phyloP scores from a whole-genome alignment of 228 moss, liverwort and hornwort genomes.

The Sphagnum magellanicum region DNA sequence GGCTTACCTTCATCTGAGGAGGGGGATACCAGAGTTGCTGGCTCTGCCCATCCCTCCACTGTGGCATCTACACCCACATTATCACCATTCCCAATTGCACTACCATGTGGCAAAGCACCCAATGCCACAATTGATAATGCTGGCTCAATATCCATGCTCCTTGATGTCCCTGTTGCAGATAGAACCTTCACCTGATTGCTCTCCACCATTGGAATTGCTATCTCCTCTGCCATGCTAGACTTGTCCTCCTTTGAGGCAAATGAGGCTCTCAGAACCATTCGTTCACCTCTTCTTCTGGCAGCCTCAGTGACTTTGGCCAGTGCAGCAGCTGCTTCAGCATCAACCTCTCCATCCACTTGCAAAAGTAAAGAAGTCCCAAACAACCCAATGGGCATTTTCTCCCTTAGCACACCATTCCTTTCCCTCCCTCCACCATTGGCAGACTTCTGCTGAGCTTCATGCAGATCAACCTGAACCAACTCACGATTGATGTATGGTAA shows the following conservation, averaged over 20 bases:
- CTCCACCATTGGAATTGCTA: slow-evolving; percentile 1
- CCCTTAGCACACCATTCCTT: slow-evolving; percentile 34
- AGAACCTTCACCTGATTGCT: not conserved
- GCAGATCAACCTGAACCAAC: not conserved
- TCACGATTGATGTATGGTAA: too few species aligned
- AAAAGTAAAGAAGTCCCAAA: slow-evolving; percentile 31
- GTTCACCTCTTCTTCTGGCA: slow-evolving; percentile 61
- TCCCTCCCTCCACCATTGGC: slow-evolving; percentile 6
- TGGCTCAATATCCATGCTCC: slow-evolving; percentile 3
- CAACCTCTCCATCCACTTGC: slow-evolving; percentile 43
- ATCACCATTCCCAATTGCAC: not conserved
- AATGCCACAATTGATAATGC: not conserved
- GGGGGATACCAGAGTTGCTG: not conserved
- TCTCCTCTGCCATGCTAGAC: not conserved
- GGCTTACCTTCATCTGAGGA: not conserved
- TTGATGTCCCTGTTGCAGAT: not conserved
- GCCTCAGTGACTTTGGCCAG: slow-evolving; percentile 63
- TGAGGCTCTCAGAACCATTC: slow-evolving; percentile 34
- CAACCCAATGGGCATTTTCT: slow-evolving; percentile 13
- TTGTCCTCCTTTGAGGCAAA: slow-evolving; percentile 4
- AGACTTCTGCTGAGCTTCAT: not conserved
- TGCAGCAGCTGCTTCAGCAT: slow-evolving; percentile 54
- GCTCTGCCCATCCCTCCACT: not conserved
- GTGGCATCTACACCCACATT: not conserved
- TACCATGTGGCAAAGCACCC: not conserved